Evolutionary conservation across 2,329 filamentous ascomycete species (phyloP).

Genomic region (Pleomassaria siparia): DNA sequence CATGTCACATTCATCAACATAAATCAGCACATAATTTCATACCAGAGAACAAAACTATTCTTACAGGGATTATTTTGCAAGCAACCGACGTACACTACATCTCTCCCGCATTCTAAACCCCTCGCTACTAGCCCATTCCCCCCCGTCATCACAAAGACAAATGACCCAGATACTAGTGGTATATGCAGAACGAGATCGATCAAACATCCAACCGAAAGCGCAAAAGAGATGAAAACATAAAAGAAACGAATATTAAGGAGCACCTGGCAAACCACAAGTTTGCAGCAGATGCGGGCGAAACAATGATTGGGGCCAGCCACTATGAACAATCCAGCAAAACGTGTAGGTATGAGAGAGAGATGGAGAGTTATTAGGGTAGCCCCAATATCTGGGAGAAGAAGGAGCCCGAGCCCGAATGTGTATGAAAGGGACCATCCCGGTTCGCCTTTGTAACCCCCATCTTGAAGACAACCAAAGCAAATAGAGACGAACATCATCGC

Average conservation of each 20-base stretch:
- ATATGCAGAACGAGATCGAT: slow-evolving; percentile 36
- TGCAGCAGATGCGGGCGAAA: slow-evolving; percentile 27
- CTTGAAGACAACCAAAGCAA: slow-evolving; percentile 20
- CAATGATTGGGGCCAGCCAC: slow-evolving; percentile 45
- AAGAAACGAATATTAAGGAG: slow-evolving; percentile 29
- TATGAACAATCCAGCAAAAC: slow-evolving; percentile 33
- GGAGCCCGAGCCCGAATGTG: slow-evolving; percentile 39
- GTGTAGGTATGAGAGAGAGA: slow-evolving; percentile 39
- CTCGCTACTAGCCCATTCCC: slow-evolving; percentile 12
- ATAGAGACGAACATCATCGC: slow-evolving; percentile 17
- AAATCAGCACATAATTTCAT: background rate
- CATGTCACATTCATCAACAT: too few species aligned
- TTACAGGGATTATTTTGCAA: slow-evolving; percentile 28
- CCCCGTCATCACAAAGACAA: slow-evolving; percentile 25
- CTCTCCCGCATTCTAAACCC: slow-evolving; percentile 24
- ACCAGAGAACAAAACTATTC: slow-evolving; percentile 17
- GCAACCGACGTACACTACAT: slow-evolving; percentile 13
- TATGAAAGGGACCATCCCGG: slow-evolving; percentile 35
- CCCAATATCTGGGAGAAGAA: slow-evolving; percentile 17
- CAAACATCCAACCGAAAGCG: slow-evolving; percentile 16
- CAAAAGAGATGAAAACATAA: slow-evolving; percentile 19
- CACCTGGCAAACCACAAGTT: slow-evolving; percentile 19
- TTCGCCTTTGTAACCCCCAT: slow-evolving; percentile 37
- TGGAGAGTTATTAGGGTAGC: slow-evolving; percentile 41
- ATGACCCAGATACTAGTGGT: slow-evolving; percentile 37